Evolutionary conservation across 2,329 filamentous ascomycete species (phyloP).

Genomic region (Colletotrichum sp.): DNA sequence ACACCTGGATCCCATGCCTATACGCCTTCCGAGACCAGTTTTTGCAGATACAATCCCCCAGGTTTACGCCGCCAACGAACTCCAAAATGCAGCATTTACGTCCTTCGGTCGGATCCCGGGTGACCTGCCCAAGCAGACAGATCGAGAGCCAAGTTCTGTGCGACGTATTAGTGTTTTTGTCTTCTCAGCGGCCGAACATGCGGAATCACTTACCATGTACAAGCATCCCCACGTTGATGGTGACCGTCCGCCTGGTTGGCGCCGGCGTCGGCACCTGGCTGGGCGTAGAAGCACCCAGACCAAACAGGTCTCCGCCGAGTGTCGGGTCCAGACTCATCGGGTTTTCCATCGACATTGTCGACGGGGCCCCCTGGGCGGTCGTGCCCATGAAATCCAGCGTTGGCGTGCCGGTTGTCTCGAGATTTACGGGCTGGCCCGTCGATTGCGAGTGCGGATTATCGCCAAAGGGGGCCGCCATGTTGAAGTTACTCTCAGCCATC

Average conservation of each 20-base stretch:
- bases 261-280: not conserved
- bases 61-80: not conserved
- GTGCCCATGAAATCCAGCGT: not conserved
- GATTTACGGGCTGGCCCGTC: not conserved
- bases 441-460: rapidly evolving
- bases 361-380: not conserved
- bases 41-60: not conserved
- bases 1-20: not conserved
- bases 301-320: not conserved
- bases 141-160: conserved; percentile 37
- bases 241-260: conserved; percentile 33
- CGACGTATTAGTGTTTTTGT: not conserved
- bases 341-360: not conserved
- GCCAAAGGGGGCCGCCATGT: not conserved
- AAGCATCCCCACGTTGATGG: conserved; percentile 35
- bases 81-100: conserved; percentile 26
- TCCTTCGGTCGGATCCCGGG: conserved; percentile 44
- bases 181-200: not conserved
- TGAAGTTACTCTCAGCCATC: not conserved
- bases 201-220: conserved; percentile 29
- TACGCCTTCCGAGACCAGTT: not conserved
- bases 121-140: conserved; percentile 43
- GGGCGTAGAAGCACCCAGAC: not conserved
- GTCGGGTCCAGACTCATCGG: not conserved
- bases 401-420: not conserved